Conservation (phyloP, 2,329 filamentous ascomycete genomes). For the Colletotrichum sp. region DNA sequence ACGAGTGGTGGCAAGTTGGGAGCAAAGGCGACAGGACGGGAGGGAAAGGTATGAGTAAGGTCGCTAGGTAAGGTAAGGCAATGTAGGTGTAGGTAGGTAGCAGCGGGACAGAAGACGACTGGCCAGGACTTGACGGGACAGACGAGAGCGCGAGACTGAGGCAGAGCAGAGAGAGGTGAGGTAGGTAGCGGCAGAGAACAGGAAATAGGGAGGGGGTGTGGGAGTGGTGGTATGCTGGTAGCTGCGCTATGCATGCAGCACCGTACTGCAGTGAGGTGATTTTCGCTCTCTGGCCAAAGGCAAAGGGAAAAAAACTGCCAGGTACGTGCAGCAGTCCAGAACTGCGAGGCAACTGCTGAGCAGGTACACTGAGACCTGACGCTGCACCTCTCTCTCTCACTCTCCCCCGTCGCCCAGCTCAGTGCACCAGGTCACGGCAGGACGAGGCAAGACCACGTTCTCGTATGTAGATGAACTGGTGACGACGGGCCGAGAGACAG, state of each 20-base stretch:
- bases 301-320: constrained; percentile 21
- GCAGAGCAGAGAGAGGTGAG: constrained; percentile 14
- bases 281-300: constrained; percentile 7
- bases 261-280: constrained; percentile 18
- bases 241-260: constrained; percentile 20
- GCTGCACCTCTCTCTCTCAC: background rate
- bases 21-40: background rate
- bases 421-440: background rate
- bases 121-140: background rate
- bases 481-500: constrained; percentile 15
- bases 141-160: background rate
- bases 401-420: background rate
- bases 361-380: background rate
- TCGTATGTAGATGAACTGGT: constrained; percentile 4
- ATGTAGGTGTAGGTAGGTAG: background rate
- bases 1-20: constrained; percentile 16
- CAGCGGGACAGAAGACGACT: background rate
- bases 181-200: background rate
- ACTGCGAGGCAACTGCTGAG: background rate
- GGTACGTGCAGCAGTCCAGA: background rate
- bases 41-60: constrained; percentile 4
- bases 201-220: constrained; percentile 16
- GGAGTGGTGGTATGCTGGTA: constrained; percentile 13
- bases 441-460: constrained; percentile 1
- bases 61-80: background rate